These are phyloP conservation scores for Amaranthus palmeri DNA, from an alignment of 148 eudicot genomes.

Conservation along the genomic window DNA sequence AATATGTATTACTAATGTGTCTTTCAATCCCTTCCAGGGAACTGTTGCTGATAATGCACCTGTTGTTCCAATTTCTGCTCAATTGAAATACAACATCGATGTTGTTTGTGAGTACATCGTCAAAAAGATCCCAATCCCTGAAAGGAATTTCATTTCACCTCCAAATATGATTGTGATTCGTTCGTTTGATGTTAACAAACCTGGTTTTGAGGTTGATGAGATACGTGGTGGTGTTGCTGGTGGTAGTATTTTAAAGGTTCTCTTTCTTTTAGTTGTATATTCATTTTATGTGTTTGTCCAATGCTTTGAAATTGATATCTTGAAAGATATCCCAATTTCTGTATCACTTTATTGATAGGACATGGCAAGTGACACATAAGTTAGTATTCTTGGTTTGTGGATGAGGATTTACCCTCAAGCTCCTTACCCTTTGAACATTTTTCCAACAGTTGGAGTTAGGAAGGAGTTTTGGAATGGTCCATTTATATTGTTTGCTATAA, in stretches of 20 bases:
- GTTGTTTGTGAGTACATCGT: conserved; percentile 92
- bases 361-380: background rate
- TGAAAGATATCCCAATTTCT: background rate
- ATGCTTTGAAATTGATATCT: too few species aligned
- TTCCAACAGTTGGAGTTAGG: too few species aligned
- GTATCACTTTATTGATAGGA: background rate
- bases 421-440: too few species aligned
- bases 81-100: conserved; percentile 89
- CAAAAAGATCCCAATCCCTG: conserved; percentile 88
- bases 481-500: background rate
- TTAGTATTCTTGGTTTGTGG: background rate
- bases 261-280: conserved; percentile 6
- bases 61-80: conserved; percentile 91
- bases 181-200: conserved; percentile 95
- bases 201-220: conserved; percentile 94
- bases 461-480: too few species aligned
- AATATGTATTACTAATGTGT: background rate
- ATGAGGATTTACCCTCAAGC: background rate
- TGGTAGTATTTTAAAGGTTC: conserved; percentile 91
- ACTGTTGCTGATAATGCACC: conserved; percentile 98
- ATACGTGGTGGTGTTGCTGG: conserved; percentile 97
- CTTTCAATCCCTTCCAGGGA: conserved; percentile 38
- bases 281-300: background rate
- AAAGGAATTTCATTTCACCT: conserved; percentile 79
- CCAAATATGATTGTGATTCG: conserved; percentile 98